Evolutionary conservation across 2,329 filamentous ascomycete species (phyloP), one percentile per base, ranked within the genome.

Genomic region (Xylaria sp.): DNA sequence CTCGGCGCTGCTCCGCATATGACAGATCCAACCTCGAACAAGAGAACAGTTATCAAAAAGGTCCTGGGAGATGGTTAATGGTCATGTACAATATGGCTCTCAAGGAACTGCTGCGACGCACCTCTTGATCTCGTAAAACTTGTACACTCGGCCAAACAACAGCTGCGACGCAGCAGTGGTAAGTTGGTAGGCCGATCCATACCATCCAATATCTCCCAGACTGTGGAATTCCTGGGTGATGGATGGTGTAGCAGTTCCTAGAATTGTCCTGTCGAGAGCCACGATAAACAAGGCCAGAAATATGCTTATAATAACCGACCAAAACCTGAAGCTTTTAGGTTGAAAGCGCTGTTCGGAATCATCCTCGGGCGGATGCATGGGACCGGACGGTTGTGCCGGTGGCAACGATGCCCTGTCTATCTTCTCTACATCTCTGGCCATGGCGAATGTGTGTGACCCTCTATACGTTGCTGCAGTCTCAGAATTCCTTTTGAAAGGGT

Each of bases 181-280:
- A 71, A 90, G 80, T 82, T 90, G 86, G 75, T 89, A 89, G 1
- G 87, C 84, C 46, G 86, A 87, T 5, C 86, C 88, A 76, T 90
- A 90, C 89, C 89, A 91, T 61, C 88, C 88, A 66, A 90, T 87
- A 69, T 91, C 89, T 1, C 85, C 84, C 1, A 90, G 78, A 61
- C 86, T 86, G 56, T 86, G 79, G 75, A 89, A 88, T 23, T 88
- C 85, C 72, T 87, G 82, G n/a, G 85, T 86, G 74, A 88, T 88
- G 41, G 80, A 78, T 1, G 86, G 86, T 28, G 87, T 83, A 12
- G 86, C 87, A 49, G 82, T 89, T 69, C 86, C 82, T 57, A 88
- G 81, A 71, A 88, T 88, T n/a, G 86, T 88, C 31, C 84, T 80
- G 73, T 86, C 85, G 12, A 89, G 81, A n/a, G 87, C 87, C 28